phyloP scores from a whole-genome alignment of 2,329 filamentous ascomycete species.

The Trichoderma citrinoviride region DNA sequence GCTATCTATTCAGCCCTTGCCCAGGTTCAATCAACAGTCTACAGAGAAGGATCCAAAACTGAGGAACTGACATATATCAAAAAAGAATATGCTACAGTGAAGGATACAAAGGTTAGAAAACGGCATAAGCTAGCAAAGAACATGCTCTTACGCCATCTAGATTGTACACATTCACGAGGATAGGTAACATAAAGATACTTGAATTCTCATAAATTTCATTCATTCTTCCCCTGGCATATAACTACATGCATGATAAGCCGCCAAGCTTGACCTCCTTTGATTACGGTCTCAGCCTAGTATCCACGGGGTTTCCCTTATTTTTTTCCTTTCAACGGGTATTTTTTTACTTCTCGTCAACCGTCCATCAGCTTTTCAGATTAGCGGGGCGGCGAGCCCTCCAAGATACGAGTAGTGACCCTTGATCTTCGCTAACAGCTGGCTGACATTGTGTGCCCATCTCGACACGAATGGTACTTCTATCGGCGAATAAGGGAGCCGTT shows the following conservation, averaged over 20 bases:
- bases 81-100: too few relatives aligned
- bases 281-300: constrained; percentile 40
- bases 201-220: constrained; percentile 39
- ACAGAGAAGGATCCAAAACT: too few relatives aligned
- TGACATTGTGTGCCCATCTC: constrained; percentile 42
- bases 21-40: too few relatives aligned
- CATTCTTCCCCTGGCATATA: constrained; percentile 41
- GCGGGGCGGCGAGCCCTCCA: constrained; percentile 24
- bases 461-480: constrained; percentile 48
- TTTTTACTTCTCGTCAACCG: constrained; percentile 23
- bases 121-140: too few relatives aligned
- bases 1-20: too few relatives aligned
- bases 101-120: too few relatives aligned
- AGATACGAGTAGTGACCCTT: constrained; percentile 31
- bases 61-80: too few relatives aligned
- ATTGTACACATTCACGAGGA: not conserved
- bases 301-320: constrained; percentile 31
- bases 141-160: too few relatives aligned
- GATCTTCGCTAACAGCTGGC: constrained; percentile 39
- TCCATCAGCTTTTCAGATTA: constrained; percentile 26
- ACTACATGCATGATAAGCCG: constrained; percentile 44
- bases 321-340: constrained; percentile 31
- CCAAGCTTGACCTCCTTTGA: constrained; percentile 38
- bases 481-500: constrained; percentile 45
- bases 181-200: not conserved